Conservation (phyloP, 2,329 filamentous ascomycete species). For the Aspergillus neoniger region DNA sequence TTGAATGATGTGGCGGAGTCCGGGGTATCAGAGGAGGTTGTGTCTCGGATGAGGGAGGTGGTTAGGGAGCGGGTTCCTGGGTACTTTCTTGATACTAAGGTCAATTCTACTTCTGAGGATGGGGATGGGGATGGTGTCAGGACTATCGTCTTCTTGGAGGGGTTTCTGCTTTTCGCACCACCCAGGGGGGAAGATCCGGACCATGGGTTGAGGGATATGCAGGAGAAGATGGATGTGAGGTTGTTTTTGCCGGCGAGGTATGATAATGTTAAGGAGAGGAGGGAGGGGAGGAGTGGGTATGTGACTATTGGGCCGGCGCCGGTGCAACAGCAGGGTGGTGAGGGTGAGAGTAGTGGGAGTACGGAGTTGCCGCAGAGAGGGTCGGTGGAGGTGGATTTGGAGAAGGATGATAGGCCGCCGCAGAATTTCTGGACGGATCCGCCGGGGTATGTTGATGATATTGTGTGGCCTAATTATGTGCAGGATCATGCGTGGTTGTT, state of each 20-base stretch:
- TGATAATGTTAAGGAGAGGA: constrained; percentile 43
- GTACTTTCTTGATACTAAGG: background rate
- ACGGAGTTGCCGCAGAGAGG: background rate
- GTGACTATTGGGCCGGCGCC: constrained; percentile 48
- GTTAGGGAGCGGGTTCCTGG: constrained; percentile 22
- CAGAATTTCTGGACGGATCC: constrained; percentile 95
- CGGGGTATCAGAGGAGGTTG: constrained; percentile 32
- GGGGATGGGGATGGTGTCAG: constrained; percentile 1
- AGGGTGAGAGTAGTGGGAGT: background rate
- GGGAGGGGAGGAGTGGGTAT: constrained; percentile 49
- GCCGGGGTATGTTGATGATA: constrained; percentile 86
- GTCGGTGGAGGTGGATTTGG: constrained; percentile 27
- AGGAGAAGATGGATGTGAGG: constrained; percentile 64
- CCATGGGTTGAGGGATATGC: constrained; percentile 33
- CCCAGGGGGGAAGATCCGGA: constrained; percentile 22
- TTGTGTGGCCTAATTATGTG: constrained; percentile 96
- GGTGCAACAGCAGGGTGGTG: constrained; percentile 8
- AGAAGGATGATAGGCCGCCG: constrained; percentile 39
- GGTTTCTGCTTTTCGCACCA: constrained; percentile 77
- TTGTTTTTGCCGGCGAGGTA: constrained; percentile 75
- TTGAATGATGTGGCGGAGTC: constrained; percentile 55
- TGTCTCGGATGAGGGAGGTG: constrained; percentile 26
- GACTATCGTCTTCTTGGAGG: constrained; percentile 75
- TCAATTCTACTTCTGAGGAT: background rate
- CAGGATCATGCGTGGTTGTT: constrained; percentile 81